Evolutionary conservation across 768 basidiomycete genomes (phyloP).

Genomic region (Boletus barrowsii): DNA sequence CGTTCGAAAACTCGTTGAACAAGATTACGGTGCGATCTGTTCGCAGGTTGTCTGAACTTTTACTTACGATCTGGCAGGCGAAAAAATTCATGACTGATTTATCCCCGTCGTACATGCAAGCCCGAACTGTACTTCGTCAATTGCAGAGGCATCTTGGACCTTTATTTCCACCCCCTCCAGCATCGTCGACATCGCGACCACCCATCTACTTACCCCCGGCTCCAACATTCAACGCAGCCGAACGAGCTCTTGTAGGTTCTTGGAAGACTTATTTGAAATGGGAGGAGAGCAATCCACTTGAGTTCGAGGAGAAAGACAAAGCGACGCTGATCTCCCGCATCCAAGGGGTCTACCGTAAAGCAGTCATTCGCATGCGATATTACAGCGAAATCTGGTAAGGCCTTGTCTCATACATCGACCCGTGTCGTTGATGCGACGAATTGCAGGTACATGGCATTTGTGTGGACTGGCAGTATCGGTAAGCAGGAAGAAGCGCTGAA

Average conservation of each 20-base stretch:
- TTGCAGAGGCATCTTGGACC: slow-evolving; percentile 66
- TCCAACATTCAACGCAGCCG: slow-evolving; percentile 70
- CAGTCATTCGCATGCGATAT: slow-evolving; percentile 88
- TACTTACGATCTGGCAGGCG: slow-evolving; percentile 46
- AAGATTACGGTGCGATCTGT: slow-evolving; percentile 64
- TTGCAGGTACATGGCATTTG: slow-evolving; percentile 85
- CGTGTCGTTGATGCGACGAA: slow-evolving; percentile 13
- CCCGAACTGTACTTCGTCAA: slow-evolving; percentile 82
- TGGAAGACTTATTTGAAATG: slow-evolving; percentile 95
- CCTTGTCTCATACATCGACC: neutral
- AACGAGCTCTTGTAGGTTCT: slow-evolving; percentile 71
- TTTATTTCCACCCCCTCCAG: slow-evolving; percentile 52
- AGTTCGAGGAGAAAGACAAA: slow-evolving; percentile 83
- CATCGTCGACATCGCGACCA: slow-evolving; percentile 39
- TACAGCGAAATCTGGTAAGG: slow-evolving; percentile 91
- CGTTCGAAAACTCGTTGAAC: slow-evolving; percentile 87
- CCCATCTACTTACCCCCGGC: slow-evolving; percentile 61
- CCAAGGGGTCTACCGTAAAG: slow-evolving; percentile 83
- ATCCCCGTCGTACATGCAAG: slow-evolving; percentile 94
- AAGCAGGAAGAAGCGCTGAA: slow-evolving; percentile 78
- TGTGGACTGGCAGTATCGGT: slow-evolving; percentile 71
- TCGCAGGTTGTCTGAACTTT: neutral
- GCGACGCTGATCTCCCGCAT: slow-evolving; percentile 64
- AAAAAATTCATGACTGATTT: slow-evolving; percentile 95
- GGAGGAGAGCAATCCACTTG: slow-evolving; percentile 93